phyloP scores from a whole-genome alignment of 2,329 filamentous ascomycete species.

The Hortaea sp. region DNA sequence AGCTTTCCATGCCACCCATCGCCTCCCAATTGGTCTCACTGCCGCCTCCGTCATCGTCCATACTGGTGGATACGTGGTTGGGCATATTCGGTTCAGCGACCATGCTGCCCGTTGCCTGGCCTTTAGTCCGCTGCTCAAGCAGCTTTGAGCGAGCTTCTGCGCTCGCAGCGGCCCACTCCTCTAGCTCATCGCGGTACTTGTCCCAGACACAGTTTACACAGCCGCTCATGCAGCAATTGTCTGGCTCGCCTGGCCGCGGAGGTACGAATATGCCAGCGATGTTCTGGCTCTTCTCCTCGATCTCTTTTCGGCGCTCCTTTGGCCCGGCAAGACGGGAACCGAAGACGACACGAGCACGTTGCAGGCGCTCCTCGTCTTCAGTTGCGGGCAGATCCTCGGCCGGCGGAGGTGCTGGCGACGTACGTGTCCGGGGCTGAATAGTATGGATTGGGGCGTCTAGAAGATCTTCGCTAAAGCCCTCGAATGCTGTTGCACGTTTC shows the following conservation, averaged over 20 bases:
- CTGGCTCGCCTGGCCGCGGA: constrained; percentile 75
- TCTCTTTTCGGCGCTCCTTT: constrained; percentile 53
- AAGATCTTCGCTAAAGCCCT: constrained; percentile 16
- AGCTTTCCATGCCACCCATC: constrained; percentile 10
- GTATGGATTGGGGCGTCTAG: constrained; percentile 10
- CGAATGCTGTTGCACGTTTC: constrained; percentile 3
- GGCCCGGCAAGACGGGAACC: constrained; percentile 69
- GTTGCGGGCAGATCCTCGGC: constrained; percentile 32
- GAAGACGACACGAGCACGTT: constrained; percentile 62
- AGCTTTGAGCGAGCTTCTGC: constrained; percentile 52
- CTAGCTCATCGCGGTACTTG: constrained; percentile 78
- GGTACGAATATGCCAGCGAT: constrained; percentile 76
- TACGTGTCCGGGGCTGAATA: constrained; percentile 3
- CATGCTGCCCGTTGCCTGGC: constrained; percentile 27
- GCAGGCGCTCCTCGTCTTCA: constrained; percentile 45
- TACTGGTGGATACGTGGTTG: constrained; percentile 45
- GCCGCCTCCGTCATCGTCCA: constrained; percentile 74
- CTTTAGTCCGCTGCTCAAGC: constrained; percentile 16
- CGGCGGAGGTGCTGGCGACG: constrained; percentile 15
- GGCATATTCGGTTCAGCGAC: constrained; percentile 31
- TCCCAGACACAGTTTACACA: constrained; percentile 99
- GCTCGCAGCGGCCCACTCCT: constrained; percentile 67
- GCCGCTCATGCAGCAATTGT: constrained; percentile 98
- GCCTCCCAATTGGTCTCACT: constrained; percentile 57
- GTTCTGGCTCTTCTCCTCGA: constrained; percentile 49